Base-by-base conservation (phyloP, 2,329 filamentous ascomycete genomes). In the Penicillium griseofulvum region DNA sequence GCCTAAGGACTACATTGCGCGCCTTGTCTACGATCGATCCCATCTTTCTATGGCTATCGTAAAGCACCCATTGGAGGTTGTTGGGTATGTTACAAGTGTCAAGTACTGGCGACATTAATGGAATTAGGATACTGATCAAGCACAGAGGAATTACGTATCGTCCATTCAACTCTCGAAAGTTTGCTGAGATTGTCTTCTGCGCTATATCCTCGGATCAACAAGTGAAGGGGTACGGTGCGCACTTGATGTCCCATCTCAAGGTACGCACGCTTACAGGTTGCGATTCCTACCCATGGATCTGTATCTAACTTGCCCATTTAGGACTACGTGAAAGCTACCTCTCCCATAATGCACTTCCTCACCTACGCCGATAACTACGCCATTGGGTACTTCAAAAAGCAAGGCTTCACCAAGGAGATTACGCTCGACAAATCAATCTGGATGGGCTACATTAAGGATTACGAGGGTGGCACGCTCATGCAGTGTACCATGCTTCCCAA, bases 361-460 rank as follows among this genome's bases (percentile, higher is more conserved):
- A 99, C 94, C 1, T 99, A 99, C 69, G 94, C 94, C 61, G 94
- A 99, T 74, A 99, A 99, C 74, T 97, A 97, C 69, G 94, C 94
- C 37, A 99, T 96, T 62, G 94, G 94, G 11, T 99, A 97, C 74
- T 99, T 99, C 76, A 96, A 97, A 74, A 99, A 99, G 72, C 94
- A 99, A 72, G 94, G 94, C 0, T 99, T 99, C 70, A 97, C 94
- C 1, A 99, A 99, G 72, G 93, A 99, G 67, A 97, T 99, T 61
- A 96, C 92, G 0, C 84, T 99, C 0, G 89, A 94, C 56, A 89
- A 87, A 67, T 86, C 87, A 2, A 87, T 91, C 4, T 99, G 94
- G 94, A 97, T 97, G 94, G 94, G 94, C 3, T 99, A 97, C 68
- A 99, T 99, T 79, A 99, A 99, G 72, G 94, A 99, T 72, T 99